Base-by-base conservation (phyloP, 1,139 yeast genomes). In the Saccharomycopsis phalli region DNA sequence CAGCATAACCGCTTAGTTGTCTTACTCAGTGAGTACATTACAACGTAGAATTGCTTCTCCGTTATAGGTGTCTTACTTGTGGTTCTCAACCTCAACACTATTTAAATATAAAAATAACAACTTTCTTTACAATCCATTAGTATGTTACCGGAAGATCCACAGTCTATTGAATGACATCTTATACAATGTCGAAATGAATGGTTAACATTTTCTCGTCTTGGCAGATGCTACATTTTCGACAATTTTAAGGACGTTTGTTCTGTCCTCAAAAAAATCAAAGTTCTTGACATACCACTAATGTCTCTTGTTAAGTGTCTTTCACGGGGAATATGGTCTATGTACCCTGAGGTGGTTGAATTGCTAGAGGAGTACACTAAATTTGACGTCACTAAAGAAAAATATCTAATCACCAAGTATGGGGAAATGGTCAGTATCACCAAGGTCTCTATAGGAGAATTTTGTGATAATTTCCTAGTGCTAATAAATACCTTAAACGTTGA, bases 171-270 rank as follows among this genome's bases (percentile, higher is more conserved):
- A n/a, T n/a, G n/a, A 23, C 37, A 35, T 17, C 11, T 26, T 17
- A 35, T 27, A 11, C 5, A 8, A 18, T 10, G 13, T 8, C n/a
- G 34, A 31, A 10, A 7, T 5, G 39, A 35, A 17, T 30, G 21
- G 25, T 13, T 16, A 16, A 22, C 23, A 16, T 11, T 31, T 11
- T 13, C 29, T 8, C 27, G 13, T 10, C 37, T 28, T 11, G n/a
- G 18, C 20, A 33, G 37, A 25, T 37, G 41, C 18, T 37, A 37
- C 17, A 18, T 19, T 11, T 23, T 14, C 13, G 31, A 37, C 13
- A 37, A 37, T 6, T 37, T 37, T 32, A 26, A 25, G 3, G 31
- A 32, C 3, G 10, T 14, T n/a, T 37, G 41, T 18, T 4, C 16
- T n/a, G 14, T 32, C 25, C 8, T 37, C n/a, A 32, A 20, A 31